These are phyloP conservation scores for Capsicum baccatum DNA, from an alignment of 257 asterid genomes.

Conservation along the genomic window DNA sequence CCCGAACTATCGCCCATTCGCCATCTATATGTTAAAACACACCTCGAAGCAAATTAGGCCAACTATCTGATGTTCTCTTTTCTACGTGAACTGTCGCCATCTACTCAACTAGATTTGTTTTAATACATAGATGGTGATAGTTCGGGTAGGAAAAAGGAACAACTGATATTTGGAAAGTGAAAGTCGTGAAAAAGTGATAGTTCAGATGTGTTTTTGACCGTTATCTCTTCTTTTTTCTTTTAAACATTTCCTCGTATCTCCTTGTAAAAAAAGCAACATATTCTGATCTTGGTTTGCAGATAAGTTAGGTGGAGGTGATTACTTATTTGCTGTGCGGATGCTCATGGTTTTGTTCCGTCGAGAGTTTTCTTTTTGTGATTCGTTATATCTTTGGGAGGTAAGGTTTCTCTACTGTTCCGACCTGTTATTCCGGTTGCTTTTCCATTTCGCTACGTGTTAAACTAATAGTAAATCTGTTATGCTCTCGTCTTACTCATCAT, in stretches of 20 bases:
- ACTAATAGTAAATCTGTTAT: too few species aligned
- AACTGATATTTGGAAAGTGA: not conserved
- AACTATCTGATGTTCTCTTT: not conserved
- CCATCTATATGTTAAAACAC: not conserved
- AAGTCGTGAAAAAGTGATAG: not conserved
- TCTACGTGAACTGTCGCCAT: too few species aligned
- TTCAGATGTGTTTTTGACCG: not conserved
- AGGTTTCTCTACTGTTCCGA: constrained; percentile 5
- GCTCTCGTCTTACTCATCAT: not conserved
- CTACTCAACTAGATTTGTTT: too few species aligned
- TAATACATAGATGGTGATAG: not conserved
- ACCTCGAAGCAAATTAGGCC: not conserved
- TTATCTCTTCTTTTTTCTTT: not conserved
- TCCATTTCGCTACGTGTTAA: not conserved
- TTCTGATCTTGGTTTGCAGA: constrained; percentile 56
- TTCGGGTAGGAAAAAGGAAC: not conserved
- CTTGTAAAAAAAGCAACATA: not conserved
- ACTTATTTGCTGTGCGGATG: constrained; percentile 94
- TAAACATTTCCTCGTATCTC: not conserved
- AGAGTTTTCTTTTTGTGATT: constrained; percentile 91
- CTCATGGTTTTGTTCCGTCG: constrained; percentile 97
- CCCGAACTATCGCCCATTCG: not conserved
- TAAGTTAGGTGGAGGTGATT: constrained; percentile 89
- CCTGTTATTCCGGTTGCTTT: not conserved
- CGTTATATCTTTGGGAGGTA: constrained; percentile 98